These are phyloP conservation scores for Arabidopsis arenosa DNA, from an alignment of 345 rosid species.

Conservation along the genomic window DNA sequence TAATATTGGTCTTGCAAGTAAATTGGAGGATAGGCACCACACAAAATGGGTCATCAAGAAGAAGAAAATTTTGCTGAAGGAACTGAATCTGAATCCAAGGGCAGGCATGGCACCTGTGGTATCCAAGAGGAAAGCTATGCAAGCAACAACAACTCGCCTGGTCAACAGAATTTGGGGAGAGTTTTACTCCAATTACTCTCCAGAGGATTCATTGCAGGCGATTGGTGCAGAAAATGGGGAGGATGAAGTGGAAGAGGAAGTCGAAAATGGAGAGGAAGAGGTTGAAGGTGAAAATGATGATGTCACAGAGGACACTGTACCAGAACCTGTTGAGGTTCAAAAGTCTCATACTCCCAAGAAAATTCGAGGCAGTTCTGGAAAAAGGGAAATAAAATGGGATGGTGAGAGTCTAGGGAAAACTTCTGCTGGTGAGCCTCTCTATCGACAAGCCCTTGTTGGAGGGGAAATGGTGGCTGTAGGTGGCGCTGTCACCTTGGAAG, in stretches of 20 bases:
- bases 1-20: constrained; percentile 54
- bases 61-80: constrained; percentile 54
- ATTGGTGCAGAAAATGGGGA: constrained; percentile 45
- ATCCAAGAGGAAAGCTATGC: constrained; percentile 77
- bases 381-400: constrained; percentile 60
- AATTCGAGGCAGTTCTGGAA: constrained; percentile 37
- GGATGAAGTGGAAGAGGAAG: constrained; percentile 49
- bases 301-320: constrained; percentile 46
- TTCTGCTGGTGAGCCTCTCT: constrained; percentile 54
- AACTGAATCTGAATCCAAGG: constrained; percentile 69
- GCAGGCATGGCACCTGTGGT: constrained; percentile 52
- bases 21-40: constrained; percentile 81
- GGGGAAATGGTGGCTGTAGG: constrained; percentile 61
- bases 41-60: constrained; percentile 81
- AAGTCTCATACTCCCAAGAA: constrained; percentile 44
- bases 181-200: constrained; percentile 65
- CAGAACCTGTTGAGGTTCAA: constrained; percentile 40
- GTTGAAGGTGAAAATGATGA: constrained; percentile 58
- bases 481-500: constrained; percentile 52
- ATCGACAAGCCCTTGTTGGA: constrained; percentile 54
- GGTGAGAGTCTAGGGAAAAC: constrained; percentile 52
- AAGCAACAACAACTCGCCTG: constrained; percentile 78
- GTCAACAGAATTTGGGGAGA: constrained; percentile 90
- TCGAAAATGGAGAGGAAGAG: constrained; percentile 50
- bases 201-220: constrained; percentile 54